These are phyloP conservation scores for Eucalyptus marginata DNA, from an alignment of 345 rosid species.

Conservation along the genomic window DNA sequence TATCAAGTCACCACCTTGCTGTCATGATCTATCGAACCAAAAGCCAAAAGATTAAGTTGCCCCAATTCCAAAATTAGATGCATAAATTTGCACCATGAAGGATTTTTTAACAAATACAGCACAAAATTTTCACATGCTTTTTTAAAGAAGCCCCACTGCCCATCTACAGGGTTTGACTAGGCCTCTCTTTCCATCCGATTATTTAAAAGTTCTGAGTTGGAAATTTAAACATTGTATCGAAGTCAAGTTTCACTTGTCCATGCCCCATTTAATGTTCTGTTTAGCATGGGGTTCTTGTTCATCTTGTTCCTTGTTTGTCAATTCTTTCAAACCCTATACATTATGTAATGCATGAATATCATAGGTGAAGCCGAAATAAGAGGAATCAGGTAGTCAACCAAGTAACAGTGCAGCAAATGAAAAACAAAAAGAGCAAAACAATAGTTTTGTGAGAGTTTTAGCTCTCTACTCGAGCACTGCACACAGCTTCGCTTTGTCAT, in stretches of 20 bases:
- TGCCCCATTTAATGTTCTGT: not conserved
- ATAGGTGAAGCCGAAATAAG: not conserved
- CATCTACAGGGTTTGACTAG: not conserved
- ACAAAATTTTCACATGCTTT: not conserved
- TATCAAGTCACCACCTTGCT: not conserved
- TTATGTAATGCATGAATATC: not conserved
- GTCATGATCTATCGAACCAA: not conserved
- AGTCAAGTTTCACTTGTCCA: not conserved
- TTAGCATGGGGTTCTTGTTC: not conserved
- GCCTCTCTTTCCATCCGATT: not conserved
- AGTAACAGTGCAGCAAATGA: not conserved
- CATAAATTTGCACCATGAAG: not conserved
- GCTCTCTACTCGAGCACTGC: not conserved
- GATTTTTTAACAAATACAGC: not conserved
- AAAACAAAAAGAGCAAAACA: not conserved
- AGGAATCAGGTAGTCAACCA: not conserved
- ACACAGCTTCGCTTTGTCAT: not conserved
- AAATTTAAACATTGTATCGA: not conserved
- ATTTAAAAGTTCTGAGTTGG: not conserved
- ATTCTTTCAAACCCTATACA: not conserved
- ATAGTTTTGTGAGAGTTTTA: not conserved
- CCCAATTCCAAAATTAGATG: not conserved
- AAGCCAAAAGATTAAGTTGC: not conserved
- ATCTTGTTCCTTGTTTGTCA: not conserved
- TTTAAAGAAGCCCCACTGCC: not conserved